Base-by-base conservation (phyloP, 371 early-diverging fungal genomes). In the Coemansia sp. region DNA sequence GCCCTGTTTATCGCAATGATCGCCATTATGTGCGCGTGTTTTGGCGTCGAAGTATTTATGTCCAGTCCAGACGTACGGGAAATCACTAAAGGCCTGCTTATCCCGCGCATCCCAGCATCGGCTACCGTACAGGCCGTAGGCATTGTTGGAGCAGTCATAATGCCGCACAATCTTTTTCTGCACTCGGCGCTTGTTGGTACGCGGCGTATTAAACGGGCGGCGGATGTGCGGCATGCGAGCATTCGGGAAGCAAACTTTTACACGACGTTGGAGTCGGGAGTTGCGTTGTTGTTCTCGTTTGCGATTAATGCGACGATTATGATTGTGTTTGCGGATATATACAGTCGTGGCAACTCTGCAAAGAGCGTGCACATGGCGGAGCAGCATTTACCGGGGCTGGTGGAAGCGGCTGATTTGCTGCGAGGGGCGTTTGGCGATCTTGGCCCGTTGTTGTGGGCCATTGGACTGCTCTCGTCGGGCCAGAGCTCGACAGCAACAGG, bases 131-230 rank as follows among this genome's bases (percentile, higher is more conserved):
- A 87, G 66, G 88, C 88, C 3, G 87, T 88, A 4, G 88, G 87
- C 21, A 86, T 88, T 75, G 72, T 89, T 12, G 90, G 90, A 2
- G 87, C 87, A 0, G 84, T 87, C 0, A 83, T 90, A 40, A 90
- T 90, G 90, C 90, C 90, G 1, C 90, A 90, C 65, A 89, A 90
- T 65, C 83, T 90, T 79, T 90, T 84, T 65, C 71, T 90, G 57
- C 90, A 90, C 54, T 71, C 86, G 61, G 85, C 86, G 4, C 73
- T 88, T 51, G 87, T 86, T 1, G 71, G 72, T 13, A 71, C 76
- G 1, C 67, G 76, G 9, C 60, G 63, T 2, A 71, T 72, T 65
- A 66, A 63, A 49, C 63, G 72, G 7, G 48, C 46, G 3, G 55
- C 54, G 11, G 28, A 39, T 12, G 61, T 61, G 28, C 71, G 71